Evolutionary conservation across 805 yeast genomes (phyloP), one percentile per base, ranked within the genome.

Genomic region (Monosporozyma servazzii): DNA sequence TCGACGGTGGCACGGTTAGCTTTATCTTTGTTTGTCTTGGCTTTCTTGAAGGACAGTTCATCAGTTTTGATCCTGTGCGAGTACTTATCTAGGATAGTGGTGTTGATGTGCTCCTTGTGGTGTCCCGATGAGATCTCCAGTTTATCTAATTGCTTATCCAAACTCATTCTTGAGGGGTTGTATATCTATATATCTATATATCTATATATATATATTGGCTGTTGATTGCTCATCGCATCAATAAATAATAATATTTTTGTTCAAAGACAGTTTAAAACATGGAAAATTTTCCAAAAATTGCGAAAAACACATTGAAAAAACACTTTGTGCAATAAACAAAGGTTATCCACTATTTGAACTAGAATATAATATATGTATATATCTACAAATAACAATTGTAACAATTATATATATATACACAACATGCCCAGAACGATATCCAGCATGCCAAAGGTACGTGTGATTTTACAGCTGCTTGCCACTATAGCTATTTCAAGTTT

Each of bases 1-100:
- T 93, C 98, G 15, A 89, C 95, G 0, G 99, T 93, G 2, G 99
- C 99, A 50, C 99, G 75, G 60, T 93, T 89, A 1, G 98, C 82
- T 60, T 89, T 81, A 69, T 91, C 99, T 57, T 81, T 82, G 49
- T 80, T 78, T 0, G 77, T 73, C 57, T 83, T 79, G 48, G 81
- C 82, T 48, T 76, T 79, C 54, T 75, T 78, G 53, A 71, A 66
- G 48, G 78, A 72, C 48, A 80, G 71, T 53, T 78, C 78, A 61
- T 82, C 89, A 1, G 81, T 74, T 56, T 81, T 82, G 63, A 85
- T 84, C 54, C 76, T 80, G 49, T 79, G 77, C 0, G 83, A 78
- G 64, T 81, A 82, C 58, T 78, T 81, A n/a, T 40, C 80, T 20
- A 82, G 71, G 37, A 86, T 76, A 45, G 71, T 72, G 2, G 75